phyloP scores from a whole-genome alignment of 768 basidiomycete genomes.

The Lactarius pseudohatsudake region DNA sequence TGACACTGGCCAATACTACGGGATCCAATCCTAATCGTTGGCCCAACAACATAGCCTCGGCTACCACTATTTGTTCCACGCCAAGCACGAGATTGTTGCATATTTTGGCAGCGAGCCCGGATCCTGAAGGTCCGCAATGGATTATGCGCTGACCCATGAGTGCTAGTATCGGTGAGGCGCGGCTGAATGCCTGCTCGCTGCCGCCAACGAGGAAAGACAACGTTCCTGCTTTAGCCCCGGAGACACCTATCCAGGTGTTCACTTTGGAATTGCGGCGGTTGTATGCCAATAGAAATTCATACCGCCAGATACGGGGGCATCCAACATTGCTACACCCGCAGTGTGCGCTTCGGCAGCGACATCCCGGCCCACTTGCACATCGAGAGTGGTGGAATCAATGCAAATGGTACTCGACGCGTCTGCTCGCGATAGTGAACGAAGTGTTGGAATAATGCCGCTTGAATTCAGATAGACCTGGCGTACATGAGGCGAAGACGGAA shows the following conservation, averaged over 20 bases:
- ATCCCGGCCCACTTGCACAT: slow-evolving; percentile 68
- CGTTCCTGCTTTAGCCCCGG: slow-evolving; percentile 84
- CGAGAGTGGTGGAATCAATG: slow-evolving; percentile 91
- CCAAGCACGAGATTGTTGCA: slow-evolving; percentile 72
- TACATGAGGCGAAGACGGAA: slow-evolving; percentile 91
- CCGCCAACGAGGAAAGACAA: slow-evolving; percentile 93
- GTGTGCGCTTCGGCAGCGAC: slow-evolving; percentile 55
- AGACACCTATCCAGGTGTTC: slow-evolving; percentile 53
- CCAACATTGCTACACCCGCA: slow-evolving; percentile 74
- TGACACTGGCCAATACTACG: slow-evolving; percentile 71
- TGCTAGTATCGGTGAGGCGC: slow-evolving; percentile 58
- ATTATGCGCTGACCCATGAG: slow-evolving; percentile 82
- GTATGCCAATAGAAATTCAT: slow-evolving; percentile 31
- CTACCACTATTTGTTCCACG: slow-evolving; percentile 72
- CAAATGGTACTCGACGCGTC: slow-evolving; percentile 53
- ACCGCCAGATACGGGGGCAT: slow-evolving; percentile 96
- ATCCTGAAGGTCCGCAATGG: slow-evolving; percentile 78
- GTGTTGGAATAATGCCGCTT: slow-evolving; percentile 63
- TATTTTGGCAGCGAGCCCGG: slow-evolving; percentile 85
- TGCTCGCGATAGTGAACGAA: slow-evolving; percentile 46
- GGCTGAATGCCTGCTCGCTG: slow-evolving; percentile 52
- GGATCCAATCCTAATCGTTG: slow-evolving; percentile 78
- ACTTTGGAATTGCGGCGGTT: not conserved
- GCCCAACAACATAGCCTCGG: slow-evolving; percentile 90
- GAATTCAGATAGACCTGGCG: slow-evolving; percentile 63